These are phyloP conservation scores for Scutellaria minor DNA, from an alignment of 257 asterid genomes.

Conservation along the genomic window DNA sequence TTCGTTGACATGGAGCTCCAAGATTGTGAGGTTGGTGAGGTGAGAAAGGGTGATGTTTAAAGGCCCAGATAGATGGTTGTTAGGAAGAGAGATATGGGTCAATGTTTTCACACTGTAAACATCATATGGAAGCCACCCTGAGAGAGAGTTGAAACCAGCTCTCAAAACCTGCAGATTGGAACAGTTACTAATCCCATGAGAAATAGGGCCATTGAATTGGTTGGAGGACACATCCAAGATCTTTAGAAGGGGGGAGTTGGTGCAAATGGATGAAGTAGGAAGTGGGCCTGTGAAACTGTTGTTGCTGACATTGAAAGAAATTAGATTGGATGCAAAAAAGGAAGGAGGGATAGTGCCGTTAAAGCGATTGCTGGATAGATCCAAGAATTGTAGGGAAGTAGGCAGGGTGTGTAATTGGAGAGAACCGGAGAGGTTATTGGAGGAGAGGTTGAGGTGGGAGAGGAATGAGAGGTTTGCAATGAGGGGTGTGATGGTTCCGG, in stretches of 20 bases:
- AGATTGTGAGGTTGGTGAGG: conserved; percentile 36
- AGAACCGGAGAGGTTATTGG: conserved; percentile 26
- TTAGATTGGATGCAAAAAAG: conserved; percentile 23
- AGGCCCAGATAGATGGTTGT: conserved; percentile 41
- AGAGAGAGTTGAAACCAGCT: conserved; percentile 47
- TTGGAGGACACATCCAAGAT: conserved; percentile 43
- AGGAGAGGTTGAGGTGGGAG: conserved; percentile 40
- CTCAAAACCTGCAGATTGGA: conserved; percentile 37
- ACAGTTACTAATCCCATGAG: conserved; percentile 33
- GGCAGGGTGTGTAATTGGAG: conserved; percentile 11
- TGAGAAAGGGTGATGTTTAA: conserved; percentile 30
- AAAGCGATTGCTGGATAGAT: conserved; percentile 44
- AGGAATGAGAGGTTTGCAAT: conserved; percentile 43
- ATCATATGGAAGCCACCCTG: conserved; percentile 47
- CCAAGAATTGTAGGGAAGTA: conserved; percentile 13
- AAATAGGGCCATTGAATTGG: conserved; percentile 31
- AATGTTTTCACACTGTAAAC: conserved; percentile 34
- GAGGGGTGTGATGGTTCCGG: conserved; percentile 35
- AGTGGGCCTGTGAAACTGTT: conserved; percentile 43
- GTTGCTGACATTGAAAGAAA: conserved; percentile 45
- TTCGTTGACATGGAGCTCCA: conserved; percentile 47
- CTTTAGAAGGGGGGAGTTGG: conserved; percentile 19
- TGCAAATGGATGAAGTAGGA: conserved; percentile 36
- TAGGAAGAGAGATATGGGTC: conserved; percentile 40
- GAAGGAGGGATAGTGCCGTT: conserved; percentile 38